These are phyloP conservation scores for Mycena polygramma DNA, from an alignment of 768 basidiomycete genomes.

Conservation along the genomic window DNA sequence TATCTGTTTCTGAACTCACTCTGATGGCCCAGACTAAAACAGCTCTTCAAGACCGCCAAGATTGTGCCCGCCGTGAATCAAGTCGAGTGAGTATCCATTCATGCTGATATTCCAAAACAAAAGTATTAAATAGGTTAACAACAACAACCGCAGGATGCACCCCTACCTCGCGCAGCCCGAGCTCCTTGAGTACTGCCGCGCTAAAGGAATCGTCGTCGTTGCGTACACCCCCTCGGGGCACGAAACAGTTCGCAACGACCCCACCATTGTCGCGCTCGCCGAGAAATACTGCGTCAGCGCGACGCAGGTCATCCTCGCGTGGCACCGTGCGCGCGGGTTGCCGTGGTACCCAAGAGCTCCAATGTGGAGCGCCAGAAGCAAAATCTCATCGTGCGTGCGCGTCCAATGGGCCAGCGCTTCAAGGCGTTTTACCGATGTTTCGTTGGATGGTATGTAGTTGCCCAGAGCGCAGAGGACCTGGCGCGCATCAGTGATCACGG, in stretches of 20 bases:
- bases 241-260: constrained; percentile 59
- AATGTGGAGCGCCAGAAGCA: constrained; percentile 62
- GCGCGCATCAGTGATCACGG: too few relatives aligned
- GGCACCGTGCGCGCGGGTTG: constrained; percentile 63
- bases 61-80: constrained; percentile 63
- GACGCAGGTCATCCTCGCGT: constrained; percentile 64
- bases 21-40: constrained; percentile 47
- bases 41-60: constrained; percentile 56
- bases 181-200: constrained; percentile 59
- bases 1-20: neutral
- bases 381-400: constrained; percentile 65
- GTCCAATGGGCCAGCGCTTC: too few relatives aligned
- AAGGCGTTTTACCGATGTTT: too few relatives aligned
- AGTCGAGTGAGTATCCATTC: constrained; percentile 53
- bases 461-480: too few relatives aligned
- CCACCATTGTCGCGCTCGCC: constrained; percentile 58
- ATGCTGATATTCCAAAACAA: too few relatives aligned
- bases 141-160: constrained; percentile 51
- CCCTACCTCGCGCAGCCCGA: constrained; percentile 64
- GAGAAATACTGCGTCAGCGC: constrained; percentile 60
- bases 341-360: constrained; percentile 62
- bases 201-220: constrained; percentile 62
- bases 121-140: neutral
- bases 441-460: too few relatives aligned
- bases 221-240: constrained; percentile 67